phyloP scores from a whole-genome alignment of 345 rosid genomes.

The Ricinus communis region DNA sequence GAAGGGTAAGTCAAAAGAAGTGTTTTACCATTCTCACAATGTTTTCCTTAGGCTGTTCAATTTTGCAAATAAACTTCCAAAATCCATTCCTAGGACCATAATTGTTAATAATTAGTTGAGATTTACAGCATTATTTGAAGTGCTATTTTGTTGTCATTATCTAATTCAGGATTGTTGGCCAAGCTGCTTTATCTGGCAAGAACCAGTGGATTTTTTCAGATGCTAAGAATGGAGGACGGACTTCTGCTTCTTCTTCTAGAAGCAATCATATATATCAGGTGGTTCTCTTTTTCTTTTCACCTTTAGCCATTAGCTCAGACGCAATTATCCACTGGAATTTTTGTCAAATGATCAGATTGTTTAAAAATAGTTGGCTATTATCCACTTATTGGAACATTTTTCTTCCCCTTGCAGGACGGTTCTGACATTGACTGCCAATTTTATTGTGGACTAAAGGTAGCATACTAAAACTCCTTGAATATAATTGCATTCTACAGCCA shows the following conservation, averaged over 20 bases:
- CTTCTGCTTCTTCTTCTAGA: constrained; percentile 12
- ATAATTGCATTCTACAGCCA: neutral
- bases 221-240: constrained; percentile 24
- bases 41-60: neutral
- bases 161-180: constrained; percentile 29
- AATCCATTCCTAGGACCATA: neutral
- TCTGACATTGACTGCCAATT: constrained; percentile 40
- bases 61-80: neutral
- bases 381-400: constrained; percentile 1
- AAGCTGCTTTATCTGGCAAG: constrained; percentile 70
- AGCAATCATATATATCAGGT: constrained; percentile 43
- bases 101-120: neutral
- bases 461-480: neutral
- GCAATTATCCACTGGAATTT: neutral
- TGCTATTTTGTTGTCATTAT: constrained; percentile 7
- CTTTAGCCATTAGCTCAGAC: neutral
- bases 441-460: constrained; percentile 56
- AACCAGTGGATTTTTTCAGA: constrained; percentile 70
- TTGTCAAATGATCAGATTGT: neutral
- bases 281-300: constrained; percentile 4
- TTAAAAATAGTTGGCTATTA: neutral
- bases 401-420: constrained; percentile 36
- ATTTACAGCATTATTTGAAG: neutral
- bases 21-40: neutral
- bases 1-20: constrained; percentile 63